These are phyloP conservation scores for Phoenix roebelenii DNA, from an alignment of 176 grass and related monocot genomes.

Conservation along the genomic window DNA sequence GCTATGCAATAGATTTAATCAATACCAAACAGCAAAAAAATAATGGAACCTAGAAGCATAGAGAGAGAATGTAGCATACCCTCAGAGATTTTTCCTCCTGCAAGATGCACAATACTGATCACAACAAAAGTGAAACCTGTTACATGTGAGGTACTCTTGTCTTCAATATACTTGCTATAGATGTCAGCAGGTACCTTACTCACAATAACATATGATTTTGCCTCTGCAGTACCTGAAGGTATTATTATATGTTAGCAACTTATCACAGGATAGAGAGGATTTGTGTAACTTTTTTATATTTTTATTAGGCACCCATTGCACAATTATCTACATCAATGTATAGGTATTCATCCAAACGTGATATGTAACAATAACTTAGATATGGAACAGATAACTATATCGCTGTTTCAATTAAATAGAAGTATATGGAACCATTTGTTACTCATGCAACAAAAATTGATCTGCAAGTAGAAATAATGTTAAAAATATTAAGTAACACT, in stretches of 20 bases:
- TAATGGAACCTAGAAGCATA: background rate
- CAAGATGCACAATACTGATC: conserved; percentile 54
- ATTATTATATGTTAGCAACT: background rate
- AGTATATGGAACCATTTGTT: no score
- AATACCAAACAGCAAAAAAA: background rate
- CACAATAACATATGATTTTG: conserved; percentile 68
- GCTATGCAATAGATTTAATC: background rate
- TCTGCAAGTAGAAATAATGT: no score
- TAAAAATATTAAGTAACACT: no score
- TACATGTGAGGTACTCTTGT: conserved; percentile 50
- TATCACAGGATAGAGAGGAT: no score
- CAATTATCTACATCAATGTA: no score
- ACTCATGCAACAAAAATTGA: no score
- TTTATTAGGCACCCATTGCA: no score
- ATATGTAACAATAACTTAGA: no score
- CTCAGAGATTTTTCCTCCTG: conserved; percentile 60
- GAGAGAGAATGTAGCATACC: conserved; percentile 25
- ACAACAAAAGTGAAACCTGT: conserved; percentile 64
- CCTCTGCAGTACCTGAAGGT: conserved; percentile 34
- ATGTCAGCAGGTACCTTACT: conserved; percentile 46
- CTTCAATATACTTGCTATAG: conserved; percentile 51
- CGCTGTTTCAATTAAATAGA: no score
- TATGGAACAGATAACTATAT: no score
- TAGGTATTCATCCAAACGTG: no score
- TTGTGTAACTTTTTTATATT: no score